phyloP scores from a whole-genome alignment of 2,329 filamentous ascomycete species.

The Fusarium sp. region DNA sequence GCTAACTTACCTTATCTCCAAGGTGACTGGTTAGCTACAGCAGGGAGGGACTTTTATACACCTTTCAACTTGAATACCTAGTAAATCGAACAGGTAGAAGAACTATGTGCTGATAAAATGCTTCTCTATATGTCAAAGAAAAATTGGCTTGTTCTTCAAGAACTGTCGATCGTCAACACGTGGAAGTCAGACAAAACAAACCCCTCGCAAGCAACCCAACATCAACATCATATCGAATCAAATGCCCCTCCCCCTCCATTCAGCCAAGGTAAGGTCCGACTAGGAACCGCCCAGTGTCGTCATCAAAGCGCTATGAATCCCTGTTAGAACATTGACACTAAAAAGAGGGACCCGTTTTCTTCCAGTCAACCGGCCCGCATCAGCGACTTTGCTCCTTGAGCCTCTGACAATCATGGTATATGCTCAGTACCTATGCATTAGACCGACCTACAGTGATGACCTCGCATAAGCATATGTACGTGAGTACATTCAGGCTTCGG shows the following conservation, averaged over 20 bases:
- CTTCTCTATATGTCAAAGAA: neutral
- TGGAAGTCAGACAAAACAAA: conserved; percentile 29
- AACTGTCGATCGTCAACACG: conserved; percentile 2
- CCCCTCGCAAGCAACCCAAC: conserved; percentile 22
- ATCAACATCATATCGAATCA: conserved; percentile 8
- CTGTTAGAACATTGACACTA: conserved; percentile 16
- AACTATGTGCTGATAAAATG: neutral
- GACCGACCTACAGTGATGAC: neutral
- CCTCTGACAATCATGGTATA: conserved; percentile 10
- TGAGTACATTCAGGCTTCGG: conserved; percentile 2
- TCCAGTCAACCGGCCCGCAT: conserved; percentile 34
- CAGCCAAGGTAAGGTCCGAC: conserved; percentile 22
- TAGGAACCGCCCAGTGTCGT: conserved; percentile 36
- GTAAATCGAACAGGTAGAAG: neutral
- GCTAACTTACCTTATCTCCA: neutral
- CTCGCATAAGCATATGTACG: neutral
- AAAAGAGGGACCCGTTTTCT: conserved; percentile 21
- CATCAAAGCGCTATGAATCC: conserved; percentile 28
- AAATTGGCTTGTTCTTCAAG: neutral
- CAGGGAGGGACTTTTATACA: neutral
- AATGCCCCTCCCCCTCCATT: conserved; percentile 38
- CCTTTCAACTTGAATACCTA: neutral
- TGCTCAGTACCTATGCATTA: neutral
- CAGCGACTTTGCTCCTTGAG: conserved; percentile 23
- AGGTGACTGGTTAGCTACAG: neutral